Evolutionary conservation across 179 eudicot genomes (phyloP).

Genomic region (Heliamphora pulchella): DNA sequence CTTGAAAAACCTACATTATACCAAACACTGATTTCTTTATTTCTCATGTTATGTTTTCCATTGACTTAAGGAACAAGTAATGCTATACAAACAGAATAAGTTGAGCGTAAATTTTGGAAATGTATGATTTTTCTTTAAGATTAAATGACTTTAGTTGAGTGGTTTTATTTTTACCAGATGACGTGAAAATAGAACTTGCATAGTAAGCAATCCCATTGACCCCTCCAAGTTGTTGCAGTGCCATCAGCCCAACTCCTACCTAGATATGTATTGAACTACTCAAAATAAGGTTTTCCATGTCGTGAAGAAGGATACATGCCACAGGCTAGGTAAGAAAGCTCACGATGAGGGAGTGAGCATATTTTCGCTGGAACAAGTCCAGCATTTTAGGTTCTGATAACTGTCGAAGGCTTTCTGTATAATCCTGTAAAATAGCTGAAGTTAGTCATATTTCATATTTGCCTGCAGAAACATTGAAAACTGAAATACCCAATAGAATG

Average conservation of each 20-base stretch:
- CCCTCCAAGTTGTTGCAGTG: conserved; percentile 85
- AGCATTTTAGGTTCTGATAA: conserved; percentile 26
- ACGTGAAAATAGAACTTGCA: conserved; percentile 68
- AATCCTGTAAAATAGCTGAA: conserved; percentile 32
- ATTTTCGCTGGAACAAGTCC: conserved; percentile 43
- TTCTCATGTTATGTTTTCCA: background rate
- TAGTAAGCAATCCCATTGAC: conserved; percentile 72
- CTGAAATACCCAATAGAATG: background rate
- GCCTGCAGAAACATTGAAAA: background rate
- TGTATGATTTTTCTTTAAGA: too few relatives aligned
- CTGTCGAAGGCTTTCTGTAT: conserved; percentile 37
- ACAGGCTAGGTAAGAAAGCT: conserved; percentile 18
- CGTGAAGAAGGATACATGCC: background rate
- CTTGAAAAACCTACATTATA: conserved; percentile 61
- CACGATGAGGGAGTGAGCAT: conserved; percentile 47
- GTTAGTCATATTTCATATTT: background rate
- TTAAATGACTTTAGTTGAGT: background rate
- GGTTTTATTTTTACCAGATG: conserved; percentile 53
- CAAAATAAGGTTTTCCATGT: background rate
- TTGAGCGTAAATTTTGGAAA: too few relatives aligned
- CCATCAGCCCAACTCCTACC: conserved; percentile 95
- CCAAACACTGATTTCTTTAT: background rate
- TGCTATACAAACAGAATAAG: too few relatives aligned
- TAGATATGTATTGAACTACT: conserved; percentile 15
- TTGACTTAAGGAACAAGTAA: background rate